Evolutionary conservation across 148 eudicot species (phyloP).

Genomic region (Hydrangea macrophylla): DNA sequence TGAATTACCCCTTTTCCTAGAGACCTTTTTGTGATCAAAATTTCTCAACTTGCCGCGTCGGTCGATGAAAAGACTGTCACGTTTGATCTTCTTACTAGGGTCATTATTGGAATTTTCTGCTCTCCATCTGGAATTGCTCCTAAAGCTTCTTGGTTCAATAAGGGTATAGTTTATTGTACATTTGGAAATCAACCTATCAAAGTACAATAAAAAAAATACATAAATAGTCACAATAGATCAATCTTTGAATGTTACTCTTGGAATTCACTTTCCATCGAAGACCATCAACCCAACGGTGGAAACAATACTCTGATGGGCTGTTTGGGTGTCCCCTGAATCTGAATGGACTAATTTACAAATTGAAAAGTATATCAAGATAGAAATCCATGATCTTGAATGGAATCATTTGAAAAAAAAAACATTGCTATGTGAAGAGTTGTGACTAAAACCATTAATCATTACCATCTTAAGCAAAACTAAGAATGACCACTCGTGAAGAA

Average conservation of each 20-base stretch:
- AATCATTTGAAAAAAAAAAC: no score
- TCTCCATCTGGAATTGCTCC: conserved; percentile 19
- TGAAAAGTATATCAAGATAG: no score
- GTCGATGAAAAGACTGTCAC: conserved; percentile 59
- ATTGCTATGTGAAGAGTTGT: no score
- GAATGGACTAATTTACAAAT: no score
- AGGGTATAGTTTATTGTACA: conserved; percentile 13
- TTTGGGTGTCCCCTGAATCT: no score
- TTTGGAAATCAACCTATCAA: conserved; percentile 32
- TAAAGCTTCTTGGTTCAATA: conserved; percentile 25
- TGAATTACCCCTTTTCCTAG: conserved; percentile 61
- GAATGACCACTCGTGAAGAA: no score
- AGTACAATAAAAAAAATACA: background rate
- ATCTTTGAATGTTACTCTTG: background rate
- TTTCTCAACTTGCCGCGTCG: conserved; percentile 49
- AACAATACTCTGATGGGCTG: no score
- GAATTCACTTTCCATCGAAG: no score
- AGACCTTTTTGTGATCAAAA: conserved; percentile 66
- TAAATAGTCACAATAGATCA: background rate
- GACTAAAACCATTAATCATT: no score
- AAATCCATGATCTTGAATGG: no score
- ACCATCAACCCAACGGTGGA: no score
- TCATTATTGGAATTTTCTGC: conserved; percentile 33
- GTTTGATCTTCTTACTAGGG: conserved; percentile 41
- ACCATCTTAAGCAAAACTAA: no score